Percentiles rank a stretch among this genome's conserved stretches.
Conservation (phyloP, 2,329 filamentous ascomycete species). For the Cryphonectria japonica region DNA sequence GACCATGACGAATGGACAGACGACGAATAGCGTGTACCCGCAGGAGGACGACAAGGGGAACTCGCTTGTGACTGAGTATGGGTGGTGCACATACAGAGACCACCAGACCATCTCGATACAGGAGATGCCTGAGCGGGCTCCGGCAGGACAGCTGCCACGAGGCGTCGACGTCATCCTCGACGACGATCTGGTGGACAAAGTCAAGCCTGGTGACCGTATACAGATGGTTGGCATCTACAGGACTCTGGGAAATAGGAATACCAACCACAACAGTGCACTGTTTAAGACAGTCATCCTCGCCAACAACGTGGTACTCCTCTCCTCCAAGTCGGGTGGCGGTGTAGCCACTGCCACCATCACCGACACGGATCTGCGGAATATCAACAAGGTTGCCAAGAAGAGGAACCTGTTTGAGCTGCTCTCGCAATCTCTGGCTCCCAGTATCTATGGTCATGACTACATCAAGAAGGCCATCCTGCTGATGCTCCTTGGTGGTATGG, state of each 20-base stretch:
- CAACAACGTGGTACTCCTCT: slow-evolving; percentile 92
- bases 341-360: slow-evolving; percentile 92
- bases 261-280: slow-evolving; percentile 84
- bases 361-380: slow-evolving; percentile 96
- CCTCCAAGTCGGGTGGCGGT: slow-evolving; percentile 93
- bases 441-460: slow-evolving; percentile 95
- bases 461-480: slow-evolving; percentile 97
- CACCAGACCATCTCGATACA: slow-evolving; percentile 98
- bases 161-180: slow-evolving; percentile 96
- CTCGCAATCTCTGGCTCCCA: slow-evolving; percentile 91
- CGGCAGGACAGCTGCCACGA: slow-evolving; percentile 90
- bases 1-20: slow-evolving; percentile 92
- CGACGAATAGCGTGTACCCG: slow-evolving; percentile 90
- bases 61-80: slow-evolving; percentile 91
- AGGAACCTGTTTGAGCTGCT: slow-evolving; percentile 90
- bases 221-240: slow-evolving; percentile 97
- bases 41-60: slow-evolving; percentile 93
- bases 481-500: slow-evolving; percentile 93
- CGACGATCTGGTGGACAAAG: slow-evolving; percentile 91
- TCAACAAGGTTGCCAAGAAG: slow-evolving; percentile 96
- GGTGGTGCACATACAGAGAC: slow-evolving; percentile 92
- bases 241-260: slow-evolving; percentile 92
- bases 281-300: slow-evolving; percentile 94
- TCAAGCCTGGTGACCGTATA: slow-evolving; percentile 94
- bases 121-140: slow-evolving; percentile 97